Percentiles rank a stretch among this genome's conserved stretches.
These are phyloP conservation scores for Xylaria sp. DNA, from an alignment of 2,329 filamentous ascomycete genomes.

Conservation along the genomic window DNA sequence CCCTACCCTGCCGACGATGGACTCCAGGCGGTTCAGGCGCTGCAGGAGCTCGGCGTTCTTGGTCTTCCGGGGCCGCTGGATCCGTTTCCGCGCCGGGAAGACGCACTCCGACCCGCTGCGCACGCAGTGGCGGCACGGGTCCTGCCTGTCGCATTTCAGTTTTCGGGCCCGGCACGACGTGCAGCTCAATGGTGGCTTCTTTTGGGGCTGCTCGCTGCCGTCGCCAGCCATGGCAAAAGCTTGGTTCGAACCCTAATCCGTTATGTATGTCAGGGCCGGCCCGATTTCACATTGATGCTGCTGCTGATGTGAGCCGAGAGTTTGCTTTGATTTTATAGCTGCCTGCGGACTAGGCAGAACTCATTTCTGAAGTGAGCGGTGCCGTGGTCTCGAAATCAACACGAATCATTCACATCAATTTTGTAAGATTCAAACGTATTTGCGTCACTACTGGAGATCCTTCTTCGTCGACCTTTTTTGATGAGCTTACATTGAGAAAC, in stretches of 20 bases:
- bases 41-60: constrained; percentile 58
- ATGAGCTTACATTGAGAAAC: background rate
- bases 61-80: constrained; percentile 53
- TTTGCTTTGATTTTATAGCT: background rate
- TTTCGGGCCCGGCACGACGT: constrained; percentile 72
- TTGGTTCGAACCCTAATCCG: constrained; percentile 3
- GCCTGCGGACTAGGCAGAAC: background rate
- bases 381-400: background rate
- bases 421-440: background rate
- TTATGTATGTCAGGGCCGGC: background rate
- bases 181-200: constrained; percentile 61
- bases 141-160: constrained; percentile 66
- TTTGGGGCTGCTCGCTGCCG: constrained; percentile 26
- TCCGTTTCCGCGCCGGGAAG: constrained; percentile 58
- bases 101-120: constrained; percentile 59
- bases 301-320: constrained; percentile 10
- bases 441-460: background rate
- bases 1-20: constrained; percentile 57
- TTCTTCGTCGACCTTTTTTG: constrained; percentile 7
- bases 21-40: constrained; percentile 57
- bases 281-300: constrained; percentile 5
- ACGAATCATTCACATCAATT: background rate
- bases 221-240: constrained; percentile 8
- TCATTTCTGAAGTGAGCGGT: too few relatives aligned
- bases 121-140: constrained; percentile 66